Evolutionary conservation across 2,329 filamentous ascomycete genomes (phyloP).

Genomic region (Lasiodiplodia hormozganensis): DNA sequence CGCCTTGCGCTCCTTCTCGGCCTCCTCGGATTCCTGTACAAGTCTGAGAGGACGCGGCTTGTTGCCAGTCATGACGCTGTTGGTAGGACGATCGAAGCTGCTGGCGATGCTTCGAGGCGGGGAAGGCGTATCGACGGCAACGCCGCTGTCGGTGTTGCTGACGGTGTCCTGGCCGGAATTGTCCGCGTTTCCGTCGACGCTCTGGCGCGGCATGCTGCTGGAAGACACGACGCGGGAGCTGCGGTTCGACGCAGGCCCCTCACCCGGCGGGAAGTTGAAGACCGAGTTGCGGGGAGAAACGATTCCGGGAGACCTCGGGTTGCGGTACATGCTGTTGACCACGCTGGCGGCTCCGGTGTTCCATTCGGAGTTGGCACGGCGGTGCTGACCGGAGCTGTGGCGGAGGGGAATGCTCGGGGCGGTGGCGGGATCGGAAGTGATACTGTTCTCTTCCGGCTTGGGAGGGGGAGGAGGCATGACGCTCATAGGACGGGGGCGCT

Average conservation of each 20-base stretch:
- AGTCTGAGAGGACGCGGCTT: conserved; percentile 86
- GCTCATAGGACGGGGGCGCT: conserved; percentile 54
- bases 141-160: conserved; percentile 42
- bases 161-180: conserved; percentile 36
- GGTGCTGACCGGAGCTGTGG: conserved; percentile 53
- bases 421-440: conserved; percentile 69
- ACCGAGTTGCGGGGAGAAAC: conserved; percentile 46
- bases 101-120: conserved; percentile 65
- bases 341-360: conserved; percentile 70
- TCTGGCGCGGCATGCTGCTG: conserved; percentile 51
- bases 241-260: conserved; percentile 46
- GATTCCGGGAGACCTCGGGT: conserved; percentile 53
- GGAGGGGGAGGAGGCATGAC: conserved; percentile 39
- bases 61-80: conserved; percentile 58
- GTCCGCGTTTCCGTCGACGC: conserved; percentile 34
- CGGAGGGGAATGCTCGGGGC: conserved; percentile 78
- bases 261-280: conserved; percentile 59
- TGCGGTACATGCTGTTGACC: conserved; percentile 87
- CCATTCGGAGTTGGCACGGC: conserved; percentile 54
- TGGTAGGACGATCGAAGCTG: conserved; percentile 37
- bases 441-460: conserved; percentile 33
- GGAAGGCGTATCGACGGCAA: conserved; percentile 45
- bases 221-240: conserved; percentile 60
- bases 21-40: conserved; percentile 72
- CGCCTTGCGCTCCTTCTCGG: conserved; percentile 50